These are phyloP conservation scores for Hypoxylon sp. DNA, from an alignment of 2,329 filamentous ascomycete genomes.

Conservation along the genomic window DNA sequence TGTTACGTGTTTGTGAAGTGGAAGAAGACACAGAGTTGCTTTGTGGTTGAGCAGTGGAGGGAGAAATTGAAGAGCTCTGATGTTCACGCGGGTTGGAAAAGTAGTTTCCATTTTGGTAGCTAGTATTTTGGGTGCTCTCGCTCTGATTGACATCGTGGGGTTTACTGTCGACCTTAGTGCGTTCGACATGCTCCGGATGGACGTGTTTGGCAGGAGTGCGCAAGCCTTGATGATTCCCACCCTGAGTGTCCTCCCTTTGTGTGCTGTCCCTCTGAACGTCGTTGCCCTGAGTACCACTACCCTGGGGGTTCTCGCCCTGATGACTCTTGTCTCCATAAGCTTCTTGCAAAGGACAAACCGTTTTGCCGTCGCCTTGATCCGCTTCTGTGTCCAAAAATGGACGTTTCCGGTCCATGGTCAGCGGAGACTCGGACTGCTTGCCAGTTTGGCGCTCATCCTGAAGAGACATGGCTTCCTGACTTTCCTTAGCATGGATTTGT, in stretches of 20 bases:
- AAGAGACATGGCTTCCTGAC: slow-evolving; percentile 11
- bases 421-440: slow-evolving; percentile 1
- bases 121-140: background rate
- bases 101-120: background rate
- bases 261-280: background rate
- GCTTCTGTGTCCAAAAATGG: slow-evolving; percentile 4
- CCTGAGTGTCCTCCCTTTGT: background rate
- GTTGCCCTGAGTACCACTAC: background rate
- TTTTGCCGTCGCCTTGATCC: background rate
- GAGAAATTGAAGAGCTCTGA: background rate
- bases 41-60: background rate
- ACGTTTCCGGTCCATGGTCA: slow-evolving; percentile 21
- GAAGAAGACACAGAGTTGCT: background rate
- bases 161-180: background rate
- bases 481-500: slow-evolving; percentile 7
- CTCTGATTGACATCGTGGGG: background rate
- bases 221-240: background rate
- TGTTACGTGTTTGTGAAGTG: slow-evolving; percentile 1
- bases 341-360: background rate
- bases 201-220: background rate
- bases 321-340: background rate
- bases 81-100: background rate
- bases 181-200: background rate
- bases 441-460: background rate
- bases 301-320: background rate